Percentiles rank a stretch among this genome's conserved stretches.
These are phyloP conservation scores for Cyclotella choctawhatcheeana DNA, from an alignment of 108 stramenopile species.

Conservation along the genomic window DNA sequence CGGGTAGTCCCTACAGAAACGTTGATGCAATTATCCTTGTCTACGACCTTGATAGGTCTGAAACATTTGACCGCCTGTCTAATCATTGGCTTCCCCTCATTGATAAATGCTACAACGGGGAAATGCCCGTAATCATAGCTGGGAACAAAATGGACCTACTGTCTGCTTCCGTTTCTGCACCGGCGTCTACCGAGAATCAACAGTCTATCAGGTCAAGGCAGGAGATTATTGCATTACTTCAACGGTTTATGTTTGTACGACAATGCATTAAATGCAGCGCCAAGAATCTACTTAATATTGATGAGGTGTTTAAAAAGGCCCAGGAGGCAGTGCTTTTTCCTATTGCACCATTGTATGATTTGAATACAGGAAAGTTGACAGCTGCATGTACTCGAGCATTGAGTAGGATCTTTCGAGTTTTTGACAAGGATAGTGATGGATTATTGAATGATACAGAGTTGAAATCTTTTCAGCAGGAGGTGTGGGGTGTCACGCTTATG, in stretches of 20 bases:
- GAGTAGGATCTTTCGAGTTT: conserved; percentile 81
- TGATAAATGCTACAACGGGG: conserved; percentile 77
- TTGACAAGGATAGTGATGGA: conserved; percentile 73
- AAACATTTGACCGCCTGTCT: conserved; percentile 78
- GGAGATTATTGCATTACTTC: conserved; percentile 77
- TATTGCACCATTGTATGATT: conserved; percentile 71
- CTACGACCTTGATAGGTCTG: conserved; percentile 80
- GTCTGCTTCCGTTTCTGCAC: not conserved
- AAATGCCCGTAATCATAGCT: conserved; percentile 82
- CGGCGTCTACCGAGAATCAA: conserved; percentile 50
- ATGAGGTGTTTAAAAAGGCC: conserved; percentile 81
- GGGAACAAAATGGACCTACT: conserved; percentile 83
- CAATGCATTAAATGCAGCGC: conserved; percentile 89
- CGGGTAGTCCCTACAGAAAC: conserved; percentile 43
- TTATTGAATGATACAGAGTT: conserved; percentile 76
- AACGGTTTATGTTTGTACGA: conserved; percentile 80
- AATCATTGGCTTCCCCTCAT: conserved; percentile 86
- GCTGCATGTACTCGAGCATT: conserved; percentile 67
- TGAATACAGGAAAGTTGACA: conserved; percentile 64
- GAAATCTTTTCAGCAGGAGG: conserved; percentile 71
- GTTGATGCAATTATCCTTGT: conserved; percentile 80
- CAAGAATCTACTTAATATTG: conserved; percentile 74
- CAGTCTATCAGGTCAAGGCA: conserved; percentile 58
- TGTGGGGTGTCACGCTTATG: conserved; percentile 64
- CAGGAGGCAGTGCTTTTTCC: conserved; percentile 82